Evolutionary conservation across 2,329 filamentous ascomycete genomes (phyloP).

Genomic region (Hypoxylon sp.): DNA sequence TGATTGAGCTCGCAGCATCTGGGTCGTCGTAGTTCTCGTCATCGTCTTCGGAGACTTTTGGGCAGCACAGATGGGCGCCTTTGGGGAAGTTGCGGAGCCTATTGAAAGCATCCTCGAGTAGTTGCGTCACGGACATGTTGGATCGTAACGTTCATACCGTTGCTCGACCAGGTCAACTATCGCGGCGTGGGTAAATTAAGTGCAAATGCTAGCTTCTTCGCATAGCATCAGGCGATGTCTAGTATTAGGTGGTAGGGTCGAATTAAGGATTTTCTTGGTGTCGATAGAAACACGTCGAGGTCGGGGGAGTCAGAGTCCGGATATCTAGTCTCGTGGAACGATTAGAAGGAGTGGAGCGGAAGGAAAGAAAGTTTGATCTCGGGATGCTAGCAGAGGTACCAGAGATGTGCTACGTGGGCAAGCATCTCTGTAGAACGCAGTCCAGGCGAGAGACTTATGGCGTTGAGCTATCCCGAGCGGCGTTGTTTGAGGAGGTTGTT

Average conservation of each 20-base stretch:
- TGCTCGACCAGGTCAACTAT: background rate
- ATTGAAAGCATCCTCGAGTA: conserved; percentile 40
- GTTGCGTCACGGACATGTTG: conserved; percentile 42
- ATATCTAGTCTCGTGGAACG: background rate
- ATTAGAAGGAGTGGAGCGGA: background rate
- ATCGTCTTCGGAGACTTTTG: conserved; percentile 69
- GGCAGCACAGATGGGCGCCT: conserved; percentile 69
- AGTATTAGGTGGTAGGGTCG: background rate
- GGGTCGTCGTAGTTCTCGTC: conserved; percentile 68
- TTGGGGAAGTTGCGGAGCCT: conserved; percentile 35
- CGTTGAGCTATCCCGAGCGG: too few species aligned
- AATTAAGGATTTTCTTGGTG: background rate
- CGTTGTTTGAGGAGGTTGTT: background rate
- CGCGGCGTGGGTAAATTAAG: background rate
- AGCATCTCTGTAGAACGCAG: background rate
- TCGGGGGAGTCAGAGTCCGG: background rate
- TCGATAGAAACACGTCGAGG: background rate
- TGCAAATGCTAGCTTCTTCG: background rate
- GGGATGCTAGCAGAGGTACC: background rate
- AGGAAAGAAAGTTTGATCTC: conserved; percentile 6
- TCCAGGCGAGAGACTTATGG: background rate
- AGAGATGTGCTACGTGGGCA: background rate
- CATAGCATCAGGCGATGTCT: background rate
- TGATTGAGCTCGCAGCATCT: conserved; percentile 55
- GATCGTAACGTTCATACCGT: conserved; percentile 36